Percentiles rank a stretch among this genome's conserved stretches.
These are phyloP conservation scores for Plasmodium coatneyi DNA, from an alignment of 169 alveolate species.

Conservation along the genomic window DNA sequence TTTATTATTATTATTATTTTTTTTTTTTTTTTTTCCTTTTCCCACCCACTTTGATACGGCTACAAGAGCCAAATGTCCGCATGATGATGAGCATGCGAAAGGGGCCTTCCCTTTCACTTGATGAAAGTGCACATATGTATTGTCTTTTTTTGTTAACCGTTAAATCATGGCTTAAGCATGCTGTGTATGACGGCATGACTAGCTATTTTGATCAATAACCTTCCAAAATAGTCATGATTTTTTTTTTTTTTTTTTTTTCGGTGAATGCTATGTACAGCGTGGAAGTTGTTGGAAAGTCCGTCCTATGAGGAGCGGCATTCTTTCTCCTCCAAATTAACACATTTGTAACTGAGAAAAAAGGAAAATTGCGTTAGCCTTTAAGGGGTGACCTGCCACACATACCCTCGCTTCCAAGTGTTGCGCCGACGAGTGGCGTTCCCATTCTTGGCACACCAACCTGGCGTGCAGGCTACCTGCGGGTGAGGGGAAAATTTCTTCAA, in stretches of 20 bases:
- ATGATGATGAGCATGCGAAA: not conserved
- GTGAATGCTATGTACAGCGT: not conserved
- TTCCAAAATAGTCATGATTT: not conserved
- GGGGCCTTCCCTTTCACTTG: not conserved
- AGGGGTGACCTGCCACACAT: not conserved
- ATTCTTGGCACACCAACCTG: not conserved
- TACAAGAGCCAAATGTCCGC: not conserved
- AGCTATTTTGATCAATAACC: not conserved
- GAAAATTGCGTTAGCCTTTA: not conserved
- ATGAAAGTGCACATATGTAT: not conserved
- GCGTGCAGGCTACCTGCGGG: not conserved
- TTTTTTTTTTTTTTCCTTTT: not conserved
- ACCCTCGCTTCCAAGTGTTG: not conserved
- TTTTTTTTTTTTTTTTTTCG: not conserved
- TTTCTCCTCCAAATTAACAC: not conserved
- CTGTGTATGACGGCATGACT: not conserved
- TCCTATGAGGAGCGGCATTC: not conserved
- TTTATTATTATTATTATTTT: too few relatives aligned
- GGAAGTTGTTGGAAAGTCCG: not conserved
- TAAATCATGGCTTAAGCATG: not conserved
- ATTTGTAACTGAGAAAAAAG: not conserved
- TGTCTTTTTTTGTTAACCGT: conserved; percentile 1
- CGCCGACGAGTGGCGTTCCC: not conserved
- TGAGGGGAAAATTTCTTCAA: not conserved
- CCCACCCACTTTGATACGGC: not conserved